These are phyloP conservation scores for Raddia distichophylla DNA, from an alignment of 176 grass and related monocot genomes.

Conservation along the genomic window DNA sequence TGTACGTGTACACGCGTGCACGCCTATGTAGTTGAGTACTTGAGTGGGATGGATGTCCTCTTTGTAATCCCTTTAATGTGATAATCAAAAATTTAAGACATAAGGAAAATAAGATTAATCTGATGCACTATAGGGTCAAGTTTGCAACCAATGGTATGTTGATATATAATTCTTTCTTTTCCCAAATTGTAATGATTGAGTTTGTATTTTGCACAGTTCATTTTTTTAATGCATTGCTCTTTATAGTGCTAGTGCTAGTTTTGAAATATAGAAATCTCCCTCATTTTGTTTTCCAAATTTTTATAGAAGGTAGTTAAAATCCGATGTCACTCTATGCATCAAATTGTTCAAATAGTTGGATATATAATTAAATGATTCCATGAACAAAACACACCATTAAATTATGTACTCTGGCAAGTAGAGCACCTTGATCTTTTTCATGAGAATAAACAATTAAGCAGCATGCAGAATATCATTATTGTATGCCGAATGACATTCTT, in stretches of 20 bases:
- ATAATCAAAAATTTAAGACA: neutral
- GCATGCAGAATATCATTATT: neutral
- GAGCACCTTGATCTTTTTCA: neutral
- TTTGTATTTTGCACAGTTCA: neutral
- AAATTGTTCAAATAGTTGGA: conserved; percentile 1
- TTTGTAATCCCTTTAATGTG: too few relatives aligned
- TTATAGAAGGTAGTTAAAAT: neutral
- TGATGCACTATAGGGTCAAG: neutral
- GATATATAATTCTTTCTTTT: neutral
- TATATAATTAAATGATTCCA: neutral
- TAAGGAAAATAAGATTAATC: neutral
- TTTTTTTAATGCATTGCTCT: neutral
- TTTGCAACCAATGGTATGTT: neutral
- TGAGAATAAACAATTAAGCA: neutral
- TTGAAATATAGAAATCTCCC: neutral
- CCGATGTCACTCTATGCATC: neutral
- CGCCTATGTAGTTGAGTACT: too few relatives aligned
- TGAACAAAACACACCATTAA: neutral
- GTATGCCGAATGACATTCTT: too few relatives aligned
- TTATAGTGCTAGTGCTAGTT: neutral
- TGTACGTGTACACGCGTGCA: too few relatives aligned
- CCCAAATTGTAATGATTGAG: neutral
- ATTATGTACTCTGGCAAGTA: neutral
- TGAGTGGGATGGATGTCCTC: too few relatives aligned
- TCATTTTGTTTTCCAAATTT: neutral